These are phyloP conservation scores for Ambrosiella xylebori DNA, from an alignment of 2,329 filamentous ascomycete species.

Conservation along the genomic window DNA sequence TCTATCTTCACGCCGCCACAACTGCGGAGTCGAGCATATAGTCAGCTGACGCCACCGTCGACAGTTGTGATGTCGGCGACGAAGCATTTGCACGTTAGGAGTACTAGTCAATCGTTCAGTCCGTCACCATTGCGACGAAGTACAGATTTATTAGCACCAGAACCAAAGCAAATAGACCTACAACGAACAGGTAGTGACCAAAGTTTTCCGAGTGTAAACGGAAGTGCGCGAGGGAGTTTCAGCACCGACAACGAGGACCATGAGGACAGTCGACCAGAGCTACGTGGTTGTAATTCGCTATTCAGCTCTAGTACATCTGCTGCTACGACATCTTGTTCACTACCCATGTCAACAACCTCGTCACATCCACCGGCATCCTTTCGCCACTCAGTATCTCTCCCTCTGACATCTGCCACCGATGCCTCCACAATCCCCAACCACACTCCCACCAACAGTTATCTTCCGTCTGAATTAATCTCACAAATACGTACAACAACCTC, in stretches of 20 bases:
- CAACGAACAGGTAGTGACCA: neutral
- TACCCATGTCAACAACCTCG: neutral
- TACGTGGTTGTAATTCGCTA: neutral
- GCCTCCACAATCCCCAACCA: neutral
- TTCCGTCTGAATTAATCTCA: neutral
- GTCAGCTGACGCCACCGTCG: constrained; percentile 5
- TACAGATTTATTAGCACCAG: neutral
- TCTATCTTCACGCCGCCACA: constrained; percentile 9
- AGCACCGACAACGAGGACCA: neutral
- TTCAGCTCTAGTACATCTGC: neutral
- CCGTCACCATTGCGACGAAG: constrained; percentile 9
- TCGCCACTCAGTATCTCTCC: neutral
- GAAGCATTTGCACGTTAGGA: constrained; percentile 5
- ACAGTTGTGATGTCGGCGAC: constrained; percentile 1
- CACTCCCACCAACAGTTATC: neutral
- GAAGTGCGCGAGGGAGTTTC: neutral
- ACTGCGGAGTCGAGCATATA: constrained; percentile 7
- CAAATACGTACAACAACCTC: constrained; percentile 5
- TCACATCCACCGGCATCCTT: neutral
- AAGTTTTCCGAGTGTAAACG: neutral
- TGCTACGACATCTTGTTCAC: neutral
- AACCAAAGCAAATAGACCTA: too few relatives aligned
- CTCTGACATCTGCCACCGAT: neutral
- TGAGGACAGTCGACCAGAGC: neutral
- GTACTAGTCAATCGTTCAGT: constrained; percentile 8